Base-by-base conservation (phyloP, 768 basidiomycete genomes). In the Bullera alba region DNA sequence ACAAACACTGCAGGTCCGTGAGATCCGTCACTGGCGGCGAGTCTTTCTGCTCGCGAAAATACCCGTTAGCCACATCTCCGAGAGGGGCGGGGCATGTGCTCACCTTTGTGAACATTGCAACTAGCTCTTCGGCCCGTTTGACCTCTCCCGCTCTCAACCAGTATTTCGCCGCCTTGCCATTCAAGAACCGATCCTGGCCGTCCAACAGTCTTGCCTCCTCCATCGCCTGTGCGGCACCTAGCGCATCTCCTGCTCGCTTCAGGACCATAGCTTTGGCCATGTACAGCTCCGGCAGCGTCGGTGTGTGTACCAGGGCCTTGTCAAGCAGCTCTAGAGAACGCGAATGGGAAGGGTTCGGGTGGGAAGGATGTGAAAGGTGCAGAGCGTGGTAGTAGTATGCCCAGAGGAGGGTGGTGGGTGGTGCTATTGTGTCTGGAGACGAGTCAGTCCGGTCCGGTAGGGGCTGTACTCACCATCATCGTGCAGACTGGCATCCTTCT, bases 121-220 rank as follows among this genome's bases (percentile, higher is more conserved):
- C 75, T 5, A 89, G 75, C 1, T 79, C 74, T 46, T 77, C 80
- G 0, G 88, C 93, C 65, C 86, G 85, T 35, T 83, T 81, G 3
- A 86, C 68, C 69, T 87, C 76, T 4, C 87, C 92, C 4, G 85
- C 87, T 37, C 92, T 76, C 34, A 97, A 71, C 41, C 84, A 78
- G 66, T 97, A 97, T 69, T 97, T 97, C 0, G 83, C 93, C 42
- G 80, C 79, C 71, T 97, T 97, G 29, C 87, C 87, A 72, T 99
- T 97, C 63, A 99, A 70, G 74, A 89, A 95, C 38, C 95, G 77
- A 68, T 99, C 95, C 73, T 97, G 95, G 0, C 87, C 84, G 68
- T 99, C 95, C 42, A 99, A 75, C 21, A 79, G 65, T 37, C 89
- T 77, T 2, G 95, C 91, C 15, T 87, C 84, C 59, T 93, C 85